These are phyloP conservation scores for Geum urbanum DNA, from an alignment of 306 rosid species.

Conservation along the genomic window DNA sequence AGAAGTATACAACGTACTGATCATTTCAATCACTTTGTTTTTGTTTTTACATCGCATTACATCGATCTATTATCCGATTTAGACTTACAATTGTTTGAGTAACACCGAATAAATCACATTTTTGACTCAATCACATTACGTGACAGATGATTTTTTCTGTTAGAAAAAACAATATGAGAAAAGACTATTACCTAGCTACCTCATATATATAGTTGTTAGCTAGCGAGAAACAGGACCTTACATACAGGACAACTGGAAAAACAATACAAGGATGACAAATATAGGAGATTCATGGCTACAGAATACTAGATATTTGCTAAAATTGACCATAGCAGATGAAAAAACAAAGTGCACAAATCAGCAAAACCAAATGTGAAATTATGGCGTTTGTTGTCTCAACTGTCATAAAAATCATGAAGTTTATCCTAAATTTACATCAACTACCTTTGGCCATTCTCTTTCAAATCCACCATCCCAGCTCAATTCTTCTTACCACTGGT, in stretches of 20 bases:
- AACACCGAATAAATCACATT: not conserved
- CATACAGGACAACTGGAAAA: not conserved
- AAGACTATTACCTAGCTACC: not conserved
- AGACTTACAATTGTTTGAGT: not conserved
- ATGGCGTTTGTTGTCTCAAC: not conserved
- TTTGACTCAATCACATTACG: not conserved
- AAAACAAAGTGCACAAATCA: constrained; percentile 1
- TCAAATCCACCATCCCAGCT: constrained; percentile 13
- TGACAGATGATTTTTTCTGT: not conserved
- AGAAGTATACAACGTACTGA: too few relatives aligned
- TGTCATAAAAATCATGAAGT: constrained; percentile 14
- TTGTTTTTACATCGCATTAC: too few relatives aligned
- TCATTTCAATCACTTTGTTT: too few relatives aligned
- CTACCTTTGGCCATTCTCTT: constrained; percentile 15
- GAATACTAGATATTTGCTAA: not conserved
- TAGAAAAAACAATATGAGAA: too few relatives aligned
- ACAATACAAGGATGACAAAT: not conserved
- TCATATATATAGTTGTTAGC: not conserved
- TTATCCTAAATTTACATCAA: not conserved
- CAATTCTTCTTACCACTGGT: constrained; percentile 3
- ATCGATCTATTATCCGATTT: not conserved
- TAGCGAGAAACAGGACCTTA: constrained; percentile 10
- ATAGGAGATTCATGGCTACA: not conserved
- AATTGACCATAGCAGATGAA: constrained; percentile 2
- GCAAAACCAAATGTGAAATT: not conserved